phyloP scores from a whole-genome alignment of 768 basidiomycete species.

The Mycena chlorophos region DNA sequence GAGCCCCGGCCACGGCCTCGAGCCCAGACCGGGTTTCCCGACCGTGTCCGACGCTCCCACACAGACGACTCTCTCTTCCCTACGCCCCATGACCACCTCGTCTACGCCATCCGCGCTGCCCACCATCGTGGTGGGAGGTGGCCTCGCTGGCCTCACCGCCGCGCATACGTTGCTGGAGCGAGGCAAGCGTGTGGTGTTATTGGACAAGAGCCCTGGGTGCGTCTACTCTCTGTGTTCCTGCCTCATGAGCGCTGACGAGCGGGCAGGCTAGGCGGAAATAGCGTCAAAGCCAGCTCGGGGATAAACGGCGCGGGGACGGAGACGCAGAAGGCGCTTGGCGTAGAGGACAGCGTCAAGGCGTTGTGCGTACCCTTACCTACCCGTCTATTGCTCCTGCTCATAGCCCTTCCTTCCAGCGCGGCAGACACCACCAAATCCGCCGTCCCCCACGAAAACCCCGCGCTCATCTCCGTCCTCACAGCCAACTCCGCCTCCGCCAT shows the following conservation, averaged over 20 bases:
- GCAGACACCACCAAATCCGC: slow-evolving; percentile 26
- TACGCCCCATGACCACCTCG: too few species aligned
- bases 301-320: slow-evolving; percentile 30
- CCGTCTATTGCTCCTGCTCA: neutral
- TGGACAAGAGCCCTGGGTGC: slow-evolving; percentile 46
- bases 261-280: slow-evolving; percentile 25
- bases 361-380: slow-evolving; percentile 18
- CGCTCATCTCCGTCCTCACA: slow-evolving; percentile 28
- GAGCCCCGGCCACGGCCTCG: too few species aligned
- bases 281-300: slow-evolving; percentile 32
- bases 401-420: slow-evolving; percentile 7
- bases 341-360: slow-evolving; percentile 20
- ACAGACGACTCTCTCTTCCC: too few species aligned
- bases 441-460: slow-evolving; percentile 20
- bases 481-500: slow-evolving; percentile 28
- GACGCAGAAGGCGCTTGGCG: slow-evolving; percentile 21
- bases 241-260: neutral
- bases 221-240: neutral
- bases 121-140: slow-evolving; percentile 62
- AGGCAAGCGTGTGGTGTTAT: slow-evolving; percentile 67
- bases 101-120: too few species aligned
- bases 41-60: too few species aligned
- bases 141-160: slow-evolving; percentile 70
- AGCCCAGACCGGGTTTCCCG: too few species aligned
- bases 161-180: slow-evolving; percentile 77